phyloP scores from a whole-genome alignment of 2,329 filamentous ascomycete species.

The Cucurbitaria berberidis region DNA sequence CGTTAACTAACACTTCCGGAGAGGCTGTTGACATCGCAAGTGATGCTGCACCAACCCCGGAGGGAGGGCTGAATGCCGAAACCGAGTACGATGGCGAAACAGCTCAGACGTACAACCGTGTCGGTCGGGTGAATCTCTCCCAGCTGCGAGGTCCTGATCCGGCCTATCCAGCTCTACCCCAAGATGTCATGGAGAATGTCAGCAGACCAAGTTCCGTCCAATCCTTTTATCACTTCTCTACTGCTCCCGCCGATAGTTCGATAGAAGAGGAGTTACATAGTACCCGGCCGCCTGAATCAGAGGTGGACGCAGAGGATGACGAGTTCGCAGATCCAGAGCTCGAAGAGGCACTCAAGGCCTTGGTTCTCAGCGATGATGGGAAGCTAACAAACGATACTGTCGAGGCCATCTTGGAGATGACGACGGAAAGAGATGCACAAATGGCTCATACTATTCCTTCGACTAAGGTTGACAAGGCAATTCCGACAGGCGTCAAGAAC shows the following conservation, averaged over 20 bases:
- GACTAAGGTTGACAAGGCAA: background rate
- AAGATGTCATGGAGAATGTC: background rate
- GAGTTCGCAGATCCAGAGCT: slow-evolving; percentile 38
- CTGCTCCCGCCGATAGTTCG: no score
- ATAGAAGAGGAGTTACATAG: background rate
- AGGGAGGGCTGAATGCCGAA: background rate
- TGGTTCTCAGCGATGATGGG: slow-evolving; percentile 21
- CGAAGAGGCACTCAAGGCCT: slow-evolving; percentile 25
- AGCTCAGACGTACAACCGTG: slow-evolving; percentile 5
- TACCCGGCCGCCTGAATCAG: background rate
- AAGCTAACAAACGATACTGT: slow-evolving; percentile 9
- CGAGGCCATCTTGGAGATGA: background rate
- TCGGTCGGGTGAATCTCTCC: slow-evolving; percentile 31
- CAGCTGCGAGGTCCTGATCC: slow-evolving; percentile 20
- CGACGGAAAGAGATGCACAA: background rate
- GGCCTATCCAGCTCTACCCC: slow-evolving; percentile 19
- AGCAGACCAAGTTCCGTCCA: background rate
- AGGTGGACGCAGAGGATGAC: slow-evolving; percentile 9
- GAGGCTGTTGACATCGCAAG: slow-evolving; percentile 4
- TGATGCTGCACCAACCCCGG: background rate
- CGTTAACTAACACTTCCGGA: slow-evolving; percentile 4
- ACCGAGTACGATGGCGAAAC: background rate
- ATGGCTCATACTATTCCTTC: background rate
- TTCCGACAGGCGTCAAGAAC: background rate
- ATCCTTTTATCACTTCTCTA: background rate